Evolutionary conservation across 2,329 filamentous ascomycete genomes (phyloP).

Genomic region (Penicillium expansum): DNA sequence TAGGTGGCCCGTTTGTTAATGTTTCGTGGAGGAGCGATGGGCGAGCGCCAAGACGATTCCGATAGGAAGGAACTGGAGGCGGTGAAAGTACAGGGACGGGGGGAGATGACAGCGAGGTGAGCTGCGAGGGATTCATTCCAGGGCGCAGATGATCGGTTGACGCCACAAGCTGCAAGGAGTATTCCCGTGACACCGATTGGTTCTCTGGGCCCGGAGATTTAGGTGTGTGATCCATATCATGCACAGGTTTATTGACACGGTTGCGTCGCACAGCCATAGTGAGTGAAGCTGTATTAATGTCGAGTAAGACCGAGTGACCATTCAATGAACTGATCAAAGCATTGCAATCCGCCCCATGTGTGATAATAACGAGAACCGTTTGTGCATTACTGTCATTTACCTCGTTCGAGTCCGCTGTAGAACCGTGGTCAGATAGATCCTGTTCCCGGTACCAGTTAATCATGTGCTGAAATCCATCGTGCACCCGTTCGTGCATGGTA

Average conservation of each 20-base stretch:
- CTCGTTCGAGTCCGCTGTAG: slow-evolving; percentile 7
- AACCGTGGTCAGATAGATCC: slow-evolving; percentile 12
- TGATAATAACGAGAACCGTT: slow-evolving; percentile 80
- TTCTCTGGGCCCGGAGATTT: slow-evolving; percentile 17
- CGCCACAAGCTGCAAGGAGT: slow-evolving; percentile 58
- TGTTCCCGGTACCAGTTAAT: slow-evolving; percentile 75
- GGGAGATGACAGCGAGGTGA: slow-evolving; percentile 25
- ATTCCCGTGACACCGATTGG: slow-evolving; percentile 49
- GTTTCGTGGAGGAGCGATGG: slow-evolving; percentile 27
- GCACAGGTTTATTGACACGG: slow-evolving; percentile 16
- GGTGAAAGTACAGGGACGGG: slow-evolving; percentile 21
- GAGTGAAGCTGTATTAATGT: slow-evolving; percentile 84
- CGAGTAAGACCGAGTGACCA: slow-evolving; percentile 83
- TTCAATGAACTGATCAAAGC: slow-evolving; percentile 89
- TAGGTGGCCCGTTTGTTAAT: slow-evolving; percentile 26
- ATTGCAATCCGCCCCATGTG: slow-evolving; percentile 94
- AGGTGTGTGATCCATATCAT: slow-evolving; percentile 5
- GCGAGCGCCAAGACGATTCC: slow-evolving; percentile 33
- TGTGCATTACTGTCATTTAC: slow-evolving; percentile 62
- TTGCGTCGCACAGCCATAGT: slow-evolving; percentile 75
- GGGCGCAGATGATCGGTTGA: slow-evolving; percentile 61
- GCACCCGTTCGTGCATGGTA: slow-evolving; percentile 87
- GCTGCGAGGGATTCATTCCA: slow-evolving; percentile 38
- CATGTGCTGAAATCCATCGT: slow-evolving; percentile 72
- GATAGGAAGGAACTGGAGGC: slow-evolving; percentile 30